phyloP scores from a whole-genome alignment of 441 rosid species.

The Melastoma candidum region DNA sequence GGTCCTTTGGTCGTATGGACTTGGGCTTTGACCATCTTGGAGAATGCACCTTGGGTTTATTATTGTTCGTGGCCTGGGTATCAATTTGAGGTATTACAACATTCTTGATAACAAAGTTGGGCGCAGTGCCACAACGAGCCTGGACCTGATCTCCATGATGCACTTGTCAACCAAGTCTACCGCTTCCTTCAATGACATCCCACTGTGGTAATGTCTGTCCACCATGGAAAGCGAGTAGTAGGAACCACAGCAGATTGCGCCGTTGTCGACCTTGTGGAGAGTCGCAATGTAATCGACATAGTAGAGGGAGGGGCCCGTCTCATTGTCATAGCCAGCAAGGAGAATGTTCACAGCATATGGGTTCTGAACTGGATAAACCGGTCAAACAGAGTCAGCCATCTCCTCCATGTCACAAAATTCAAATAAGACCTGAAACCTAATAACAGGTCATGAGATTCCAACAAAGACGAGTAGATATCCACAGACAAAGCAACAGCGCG shows the following conservation, averaged over 20 bases:
- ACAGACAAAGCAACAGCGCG: too few species aligned
- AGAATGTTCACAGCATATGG: conserved; percentile 87
- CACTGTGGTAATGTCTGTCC: conserved; percentile 91
- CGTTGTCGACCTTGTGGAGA: conserved; percentile 94
- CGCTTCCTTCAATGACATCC: conserved; percentile 86
- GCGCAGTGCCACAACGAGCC: conserved; percentile 84
- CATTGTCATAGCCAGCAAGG: conserved; percentile 90
- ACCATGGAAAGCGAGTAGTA: conserved; percentile 81
- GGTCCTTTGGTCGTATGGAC: too few species aligned
- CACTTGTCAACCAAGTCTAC: conserved; percentile 76
- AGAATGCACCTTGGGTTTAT: too few species aligned
- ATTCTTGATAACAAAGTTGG: conserved; percentile 79
- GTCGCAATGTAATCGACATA: conserved; percentile 93
- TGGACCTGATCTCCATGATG: conserved; percentile 80
- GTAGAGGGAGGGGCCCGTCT: conserved; percentile 87
- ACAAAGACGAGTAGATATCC: too few species aligned
- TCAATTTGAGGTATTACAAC: too few species aligned
- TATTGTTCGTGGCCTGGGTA: too few species aligned
- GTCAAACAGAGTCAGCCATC: too few species aligned
- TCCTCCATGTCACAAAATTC: too few species aligned
- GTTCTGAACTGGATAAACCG: conserved; percentile 31
- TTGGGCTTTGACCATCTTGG: too few species aligned
- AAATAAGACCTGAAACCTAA: too few species aligned
- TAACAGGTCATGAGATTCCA: too few species aligned
- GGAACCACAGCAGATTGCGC: conserved; percentile 90